Conservation (phyloP, 306 rosid genomes). For the Quercus cerris region DNA sequence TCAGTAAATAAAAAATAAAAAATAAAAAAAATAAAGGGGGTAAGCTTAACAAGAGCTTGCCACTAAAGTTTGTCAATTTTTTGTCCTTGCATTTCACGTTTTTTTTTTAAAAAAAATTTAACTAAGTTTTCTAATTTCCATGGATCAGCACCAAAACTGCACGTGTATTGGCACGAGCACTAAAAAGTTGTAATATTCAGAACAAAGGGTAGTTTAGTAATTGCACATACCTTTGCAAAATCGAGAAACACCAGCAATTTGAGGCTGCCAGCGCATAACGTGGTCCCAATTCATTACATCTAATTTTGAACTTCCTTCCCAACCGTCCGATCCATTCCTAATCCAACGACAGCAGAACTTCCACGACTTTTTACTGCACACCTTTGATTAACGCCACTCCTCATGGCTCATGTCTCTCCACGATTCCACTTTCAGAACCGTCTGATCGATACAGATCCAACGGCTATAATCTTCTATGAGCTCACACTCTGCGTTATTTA, state of each 20-base stretch:
- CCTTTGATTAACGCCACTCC: constrained; percentile 59
- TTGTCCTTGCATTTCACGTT: too few relatives aligned
- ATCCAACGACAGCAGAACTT: constrained; percentile 21
- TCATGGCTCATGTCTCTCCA: constrained; percentile 60
- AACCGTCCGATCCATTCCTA: constrained; percentile 23
- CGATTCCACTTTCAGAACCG: constrained; percentile 29
- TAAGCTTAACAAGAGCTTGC: too few relatives aligned
- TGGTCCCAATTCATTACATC: constrained; percentile 32
- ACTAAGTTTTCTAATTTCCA: too few relatives aligned
- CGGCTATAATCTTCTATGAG: constrained; percentile 9
- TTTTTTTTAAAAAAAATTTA: too few relatives aligned
- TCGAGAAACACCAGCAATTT: constrained; percentile 7
- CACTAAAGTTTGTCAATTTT: too few relatives aligned
- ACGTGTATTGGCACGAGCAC: neutral
- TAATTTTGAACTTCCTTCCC: neutral
- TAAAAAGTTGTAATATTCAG: neutral
- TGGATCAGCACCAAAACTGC: neutral
- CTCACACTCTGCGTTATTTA: neutral
- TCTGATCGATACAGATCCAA: constrained; percentile 24
- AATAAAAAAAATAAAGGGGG: too few relatives aligned
- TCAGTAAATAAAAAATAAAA: too few relatives aligned
- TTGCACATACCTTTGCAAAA: neutral
- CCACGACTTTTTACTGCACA: constrained; percentile 47
- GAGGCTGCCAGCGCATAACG: constrained; percentile 3
- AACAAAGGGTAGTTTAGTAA: constrained; percentile 1